A percentile compares a stretch with the other conserved stretches of the same genome.
Evolutionary conservation across 108 stramenopile species (phyloP).

Genomic region (Aurantiochytrium sp.): DNA sequence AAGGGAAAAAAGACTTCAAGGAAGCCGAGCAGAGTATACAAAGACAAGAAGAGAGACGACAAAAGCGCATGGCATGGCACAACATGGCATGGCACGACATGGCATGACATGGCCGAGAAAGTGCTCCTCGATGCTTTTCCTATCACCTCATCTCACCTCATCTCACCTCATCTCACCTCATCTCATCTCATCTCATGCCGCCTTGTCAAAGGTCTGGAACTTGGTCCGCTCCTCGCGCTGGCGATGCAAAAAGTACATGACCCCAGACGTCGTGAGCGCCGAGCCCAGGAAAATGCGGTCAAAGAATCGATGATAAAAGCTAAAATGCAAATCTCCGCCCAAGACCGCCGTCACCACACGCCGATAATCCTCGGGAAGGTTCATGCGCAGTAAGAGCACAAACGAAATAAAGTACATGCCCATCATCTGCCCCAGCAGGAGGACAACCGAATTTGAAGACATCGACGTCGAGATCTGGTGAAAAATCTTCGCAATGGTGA

Average conservation of each 20-base stretch:
- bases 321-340: background rate
- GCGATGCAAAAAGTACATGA: conserved; percentile 11
- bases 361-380: conserved; percentile 9
- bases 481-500: background rate
- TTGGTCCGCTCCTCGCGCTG: background rate
- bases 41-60: too few relatives aligned
- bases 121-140: too few relatives aligned
- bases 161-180: too few relatives aligned
- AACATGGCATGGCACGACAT: too few relatives aligned
- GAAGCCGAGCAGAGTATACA: too few relatives aligned
- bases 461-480: background rate
- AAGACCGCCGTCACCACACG: background rate
- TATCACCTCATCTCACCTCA: too few relatives aligned
- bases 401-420: conserved; percentile 15
- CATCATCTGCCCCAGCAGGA: conserved; percentile 12
- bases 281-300: conserved; percentile 9
- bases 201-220: background rate
- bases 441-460: background rate
- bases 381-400: conserved; percentile 16
- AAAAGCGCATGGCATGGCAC: too few relatives aligned
- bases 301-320: conserved; percentile 21
- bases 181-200: background rate
- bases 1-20: too few relatives aligned
- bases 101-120: too few relatives aligned
- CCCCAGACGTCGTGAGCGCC: background rate